Evolutionary conservation across 352 stramenopile species (phyloP), one percentile per base, ranked within the genome.

Genomic region (Thalassiosira livingstoniorum): DNA sequence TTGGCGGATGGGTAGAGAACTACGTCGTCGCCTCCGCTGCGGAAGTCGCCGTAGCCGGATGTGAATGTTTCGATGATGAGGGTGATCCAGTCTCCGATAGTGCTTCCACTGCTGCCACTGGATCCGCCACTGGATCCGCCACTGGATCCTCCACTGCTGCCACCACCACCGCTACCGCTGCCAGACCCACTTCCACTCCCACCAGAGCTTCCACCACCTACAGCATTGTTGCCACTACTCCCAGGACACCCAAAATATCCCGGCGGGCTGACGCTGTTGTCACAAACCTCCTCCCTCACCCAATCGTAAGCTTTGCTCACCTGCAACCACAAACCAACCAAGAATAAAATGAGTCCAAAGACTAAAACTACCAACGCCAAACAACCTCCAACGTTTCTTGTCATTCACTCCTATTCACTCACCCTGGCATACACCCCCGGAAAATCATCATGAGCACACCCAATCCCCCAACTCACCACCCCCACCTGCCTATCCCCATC

Each of bases 251-350:
- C 27, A n/a, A 58, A 58, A 23, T 7, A 58, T 29, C 5, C n/a
- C 47, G 47, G 47, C 21, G 47, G 11, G 11, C 27, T n/a, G 11
- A 4, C 5, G 21, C 47, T 58, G 11, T 23, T 27, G 4, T 27
- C 11, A 23, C 78, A 86, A 23, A 86, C 53, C 51, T 72, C 51
- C 27, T 68, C 45, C 37, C 54, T 23, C 32, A 86, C 82, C 78
- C 78, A 86, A 72, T 73, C 66, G 69, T 72, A 79, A 4, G 39
- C 72, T 53, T n/a, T n/a, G n/a, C n/a, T n/a, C n/a, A n/a, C n/a
- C n/a, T n/a, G n/a, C n/a, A n/a, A n/a, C n/a, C n/a, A n/a, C n/a
- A n/a, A n/a, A n/a, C n/a, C n/a, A n/a, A n/a, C n/a, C n/a, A n/a
- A n/a, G n/a, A n/a, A n/a, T n/a, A n/a, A n/a, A n/a, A n/a, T n/a